These are phyloP conservation scores for Saccharomycopsis crataegensis DNA, from an alignment of 1,139 yeast species.

Conservation along the genomic window DNA sequence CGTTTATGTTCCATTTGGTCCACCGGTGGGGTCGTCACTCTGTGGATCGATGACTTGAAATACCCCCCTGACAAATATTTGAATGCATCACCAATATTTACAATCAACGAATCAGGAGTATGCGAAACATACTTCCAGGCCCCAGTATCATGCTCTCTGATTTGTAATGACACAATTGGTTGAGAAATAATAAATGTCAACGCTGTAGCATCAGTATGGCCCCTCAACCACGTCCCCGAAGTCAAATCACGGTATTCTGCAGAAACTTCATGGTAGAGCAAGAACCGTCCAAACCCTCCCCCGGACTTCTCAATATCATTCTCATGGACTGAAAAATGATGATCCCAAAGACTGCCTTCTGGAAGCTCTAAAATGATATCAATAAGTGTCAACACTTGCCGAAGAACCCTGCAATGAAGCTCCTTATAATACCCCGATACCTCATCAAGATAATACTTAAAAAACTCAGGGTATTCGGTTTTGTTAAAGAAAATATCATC, in stretches of 20 bases:
- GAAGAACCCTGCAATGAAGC: conserved; percentile 32
- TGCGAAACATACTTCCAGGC: conserved; percentile 43
- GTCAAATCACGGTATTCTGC: conserved; percentile 25
- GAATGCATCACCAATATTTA: conserved; percentile 43
- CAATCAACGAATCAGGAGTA: conserved; percentile 38
- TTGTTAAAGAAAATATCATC: conserved; percentile 26
- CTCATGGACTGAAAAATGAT: conserved; percentile 29
- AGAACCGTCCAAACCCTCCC: conserved; percentile 37
- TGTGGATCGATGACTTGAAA: conserved; percentile 40
- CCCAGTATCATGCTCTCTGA: conserved; percentile 38
- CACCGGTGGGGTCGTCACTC: conserved; percentile 40
- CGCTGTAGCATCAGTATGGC: conserved; percentile 38
- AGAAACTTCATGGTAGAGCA: conserved; percentile 33
- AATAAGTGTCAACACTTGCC: conserved; percentile 32
- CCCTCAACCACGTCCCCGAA: conserved; percentile 36
- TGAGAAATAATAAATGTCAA: conserved; percentile 38
- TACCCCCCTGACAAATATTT: conserved; percentile 43
- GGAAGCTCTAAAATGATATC: conserved; percentile 37
- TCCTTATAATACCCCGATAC: conserved; percentile 32
- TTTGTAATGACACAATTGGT: conserved; percentile 36
- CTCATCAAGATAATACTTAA: conserved; percentile 32
- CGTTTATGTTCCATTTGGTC: conserved; percentile 36
- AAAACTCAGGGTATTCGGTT: conserved; percentile 33
- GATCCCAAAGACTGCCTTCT: conserved; percentile 34
- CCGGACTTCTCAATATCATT: conserved; percentile 30